phyloP scores from a whole-genome alignment of 148 eudicot genomes.

The Fagopyrum homotropicum region DNA sequence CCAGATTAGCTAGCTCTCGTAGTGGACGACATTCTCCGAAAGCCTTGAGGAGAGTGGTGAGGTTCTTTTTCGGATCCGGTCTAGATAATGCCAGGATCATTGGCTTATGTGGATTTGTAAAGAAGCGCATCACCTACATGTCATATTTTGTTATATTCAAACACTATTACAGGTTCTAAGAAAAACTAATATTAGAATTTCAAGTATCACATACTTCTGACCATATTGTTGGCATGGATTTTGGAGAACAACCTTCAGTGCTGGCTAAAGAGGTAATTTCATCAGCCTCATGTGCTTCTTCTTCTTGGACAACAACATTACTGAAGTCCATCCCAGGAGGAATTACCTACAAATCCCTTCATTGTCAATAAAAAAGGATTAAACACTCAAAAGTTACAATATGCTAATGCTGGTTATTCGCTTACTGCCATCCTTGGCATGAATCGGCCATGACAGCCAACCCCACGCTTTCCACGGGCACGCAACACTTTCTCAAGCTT shows the following conservation, averaged over 20 bases:
- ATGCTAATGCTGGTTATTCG: neutral
- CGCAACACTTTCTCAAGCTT: slow-evolving; percentile 67
- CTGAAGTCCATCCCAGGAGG: slow-evolving; percentile 88
- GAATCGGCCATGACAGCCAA: slow-evolving; percentile 64
- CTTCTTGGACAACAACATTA: slow-evolving; percentile 58
- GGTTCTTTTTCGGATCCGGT: slow-evolving; percentile 74
- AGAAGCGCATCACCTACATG: slow-evolving; percentile 60
- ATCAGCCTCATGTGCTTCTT: slow-evolving; percentile 44
- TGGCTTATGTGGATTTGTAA: slow-evolving; percentile 77
- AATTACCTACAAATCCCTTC: slow-evolving; percentile 39
- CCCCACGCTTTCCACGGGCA: slow-evolving; percentile 64
- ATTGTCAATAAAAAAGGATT: neutral
- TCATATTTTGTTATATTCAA: neutral
- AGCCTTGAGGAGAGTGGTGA: slow-evolving; percentile 71
- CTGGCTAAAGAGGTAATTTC: slow-evolving; percentile 40
- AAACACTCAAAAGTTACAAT: neutral
- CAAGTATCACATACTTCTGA: slow-evolving; percentile 33
- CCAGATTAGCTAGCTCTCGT: slow-evolving; percentile 73
- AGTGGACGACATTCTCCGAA: slow-evolving; percentile 72
- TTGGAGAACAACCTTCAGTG: slow-evolving; percentile 51
- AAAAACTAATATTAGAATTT: neutral
- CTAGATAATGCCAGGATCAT: slow-evolving; percentile 72
- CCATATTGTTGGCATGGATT: slow-evolving; percentile 56
- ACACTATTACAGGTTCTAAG: neutral
- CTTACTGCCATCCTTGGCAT: slow-evolving; percentile 86